Percentiles rank a stretch among this genome's conserved stretches.
phyloP scores from a whole-genome alignment of 192 early-diverging fungal genomes.

The Polychytrium aggregatum region DNA sequence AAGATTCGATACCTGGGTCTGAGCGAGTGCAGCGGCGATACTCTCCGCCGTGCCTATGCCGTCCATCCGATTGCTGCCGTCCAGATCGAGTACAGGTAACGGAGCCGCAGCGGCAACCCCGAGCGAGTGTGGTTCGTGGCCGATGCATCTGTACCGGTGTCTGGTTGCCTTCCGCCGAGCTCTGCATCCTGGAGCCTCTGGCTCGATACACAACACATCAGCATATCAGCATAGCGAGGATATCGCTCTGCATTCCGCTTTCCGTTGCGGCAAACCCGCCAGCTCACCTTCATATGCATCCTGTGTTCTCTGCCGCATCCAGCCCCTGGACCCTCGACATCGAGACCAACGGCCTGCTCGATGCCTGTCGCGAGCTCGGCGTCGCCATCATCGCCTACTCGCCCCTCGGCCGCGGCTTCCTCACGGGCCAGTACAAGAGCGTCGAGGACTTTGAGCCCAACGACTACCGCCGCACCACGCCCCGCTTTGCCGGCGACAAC shows the following conservation, averaged over 20 bases:
- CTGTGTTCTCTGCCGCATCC: too few species aligned
- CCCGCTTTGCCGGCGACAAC: slow-evolving; percentile 43
- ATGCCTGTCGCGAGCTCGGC: slow-evolving; percentile 58
- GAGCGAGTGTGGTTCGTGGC: too few species aligned
- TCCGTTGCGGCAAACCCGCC: neutral
- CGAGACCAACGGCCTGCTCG: slow-evolving; percentile 50
- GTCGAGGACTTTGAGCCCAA: slow-evolving; percentile 30
- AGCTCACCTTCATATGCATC: neutral
- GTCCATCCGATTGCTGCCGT: slow-evolving; percentile 50
- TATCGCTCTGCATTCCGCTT: neutral
- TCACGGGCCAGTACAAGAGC: slow-evolving; percentile 45
- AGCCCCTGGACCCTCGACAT: slow-evolving; percentile 42
- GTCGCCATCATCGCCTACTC: slow-evolving; percentile 47
- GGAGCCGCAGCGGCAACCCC: too few species aligned
- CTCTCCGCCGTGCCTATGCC: slow-evolving; percentile 43
- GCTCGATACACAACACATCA: too few species aligned
- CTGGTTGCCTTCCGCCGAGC: too few species aligned
- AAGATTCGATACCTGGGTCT: too few species aligned
- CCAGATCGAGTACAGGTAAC: slow-evolving; percentile 17
- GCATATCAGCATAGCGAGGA: too few species aligned
- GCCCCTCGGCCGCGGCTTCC: slow-evolving; percentile 57
- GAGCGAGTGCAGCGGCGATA: slow-evolving; percentile 40
- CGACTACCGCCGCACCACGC: slow-evolving; percentile 35
- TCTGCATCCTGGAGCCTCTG: too few species aligned
- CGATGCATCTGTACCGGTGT: too few species aligned